These are phyloP conservation scores for Ceratobasidium sp. DNA, from an alignment of 1,284 basidiomycete genomes.

Conservation along the genomic window DNA sequence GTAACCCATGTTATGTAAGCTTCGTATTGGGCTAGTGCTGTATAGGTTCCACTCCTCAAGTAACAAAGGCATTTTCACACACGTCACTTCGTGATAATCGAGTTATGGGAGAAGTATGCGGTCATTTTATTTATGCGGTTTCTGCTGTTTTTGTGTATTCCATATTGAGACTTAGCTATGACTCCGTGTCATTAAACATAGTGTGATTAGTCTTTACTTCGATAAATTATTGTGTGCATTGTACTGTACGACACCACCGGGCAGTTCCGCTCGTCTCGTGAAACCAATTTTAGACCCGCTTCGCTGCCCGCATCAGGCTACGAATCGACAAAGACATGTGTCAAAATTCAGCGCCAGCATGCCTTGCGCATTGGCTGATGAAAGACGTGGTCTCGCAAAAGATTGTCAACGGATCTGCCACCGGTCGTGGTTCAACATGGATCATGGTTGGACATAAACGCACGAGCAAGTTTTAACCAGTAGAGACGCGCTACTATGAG, in stretches of 20 bases:
- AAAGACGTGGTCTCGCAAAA: slow-evolving; percentile 99
- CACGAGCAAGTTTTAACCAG: not conserved
- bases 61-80: no score
- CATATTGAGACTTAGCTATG: not conserved
- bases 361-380: slow-evolving; percentile 92
- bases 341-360: slow-evolving; percentile 90
- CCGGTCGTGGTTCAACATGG: slow-evolving; percentile 98
- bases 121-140: not conserved
- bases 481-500: slow-evolving; percentile 51
- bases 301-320: slow-evolving; percentile 93
- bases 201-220: not conserved
- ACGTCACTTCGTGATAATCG: no score
- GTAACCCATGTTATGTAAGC: no score
- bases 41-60: no score
- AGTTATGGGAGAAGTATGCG: no score
- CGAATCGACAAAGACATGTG: slow-evolving; percentile 86
- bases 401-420: slow-evolving; percentile 96
- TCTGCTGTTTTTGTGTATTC: slow-evolving; percentile 41
- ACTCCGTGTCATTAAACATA: not conserved
- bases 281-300: slow-evolving; percentile 93
- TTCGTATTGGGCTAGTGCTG: no score
- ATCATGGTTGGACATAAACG: slow-evolving; percentile 87
- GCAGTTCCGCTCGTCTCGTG: slow-evolving; percentile 95
- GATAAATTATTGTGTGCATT: slow-evolving; percentile 11
- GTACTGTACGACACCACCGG: slow-evolving; percentile 90